phyloP scores from a whole-genome alignment of 192 early-diverging fungal genomes.

The Coemansia sp. region DNA sequence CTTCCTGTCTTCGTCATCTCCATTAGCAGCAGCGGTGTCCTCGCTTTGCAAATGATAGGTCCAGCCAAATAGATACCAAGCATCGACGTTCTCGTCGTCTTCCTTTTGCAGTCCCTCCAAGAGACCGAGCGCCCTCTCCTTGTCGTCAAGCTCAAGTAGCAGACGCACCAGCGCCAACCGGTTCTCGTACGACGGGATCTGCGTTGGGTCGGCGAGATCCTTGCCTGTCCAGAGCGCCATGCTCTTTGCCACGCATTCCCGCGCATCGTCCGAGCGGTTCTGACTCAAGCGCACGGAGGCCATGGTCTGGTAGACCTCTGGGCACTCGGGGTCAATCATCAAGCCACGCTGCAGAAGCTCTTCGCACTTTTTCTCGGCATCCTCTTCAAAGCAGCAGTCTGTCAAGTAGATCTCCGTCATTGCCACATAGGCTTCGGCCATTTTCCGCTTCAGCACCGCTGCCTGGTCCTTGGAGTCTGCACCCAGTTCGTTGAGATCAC shows the following conservation, averaged over 20 bases:
- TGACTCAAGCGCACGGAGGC: conserved; percentile 90
- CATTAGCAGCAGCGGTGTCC: conserved; percentile 58
- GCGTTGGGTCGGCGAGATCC: conserved; percentile 43
- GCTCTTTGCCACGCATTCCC: conserved; percentile 59
- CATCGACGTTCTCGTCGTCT: conserved; percentile 88
- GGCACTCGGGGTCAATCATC: conserved; percentile 65
- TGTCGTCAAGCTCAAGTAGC: conserved; percentile 78
- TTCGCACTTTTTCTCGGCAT: conserved; percentile 86
- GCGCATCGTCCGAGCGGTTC: conserved; percentile 76
- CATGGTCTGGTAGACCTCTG: conserved; percentile 83
- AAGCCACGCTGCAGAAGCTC: conserved; percentile 65
- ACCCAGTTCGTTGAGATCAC: conserved; percentile 42
- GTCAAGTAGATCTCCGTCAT: conserved; percentile 98
- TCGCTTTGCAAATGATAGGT: conserved; percentile 84
- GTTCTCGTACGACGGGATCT: conserved; percentile 76
- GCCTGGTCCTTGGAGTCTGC: conserved; percentile 27
- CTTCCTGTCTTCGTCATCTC: conserved; percentile 20
- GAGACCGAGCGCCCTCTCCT: conserved; percentile 73
- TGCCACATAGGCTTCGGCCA: conserved; percentile 82
- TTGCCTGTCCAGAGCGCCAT: conserved; percentile 71
- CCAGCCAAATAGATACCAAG: conserved; percentile 97
- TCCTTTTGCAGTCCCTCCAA: conserved; percentile 81
- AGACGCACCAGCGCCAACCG: conserved; percentile 80
- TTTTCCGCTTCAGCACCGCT: conserved; percentile 58
- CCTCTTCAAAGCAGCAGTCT: conserved; percentile 91